phyloP scores from a whole-genome alignment of 164 flowering plant species.

The Chimonanthus praecox region DNA sequence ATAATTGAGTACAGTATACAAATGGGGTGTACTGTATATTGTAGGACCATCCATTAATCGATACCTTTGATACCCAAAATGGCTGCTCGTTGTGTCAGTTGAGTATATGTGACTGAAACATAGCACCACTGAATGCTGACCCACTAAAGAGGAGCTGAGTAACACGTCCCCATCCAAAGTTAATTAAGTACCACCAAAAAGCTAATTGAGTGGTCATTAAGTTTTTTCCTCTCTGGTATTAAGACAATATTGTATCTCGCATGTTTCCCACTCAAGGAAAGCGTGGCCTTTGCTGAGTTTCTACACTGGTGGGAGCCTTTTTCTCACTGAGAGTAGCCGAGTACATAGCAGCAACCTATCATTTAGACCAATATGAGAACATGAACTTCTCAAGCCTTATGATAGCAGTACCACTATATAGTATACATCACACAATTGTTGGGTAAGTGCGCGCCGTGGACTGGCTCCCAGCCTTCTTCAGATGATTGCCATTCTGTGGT shows the following conservation, averaged over 20 bases:
- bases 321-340: background rate
- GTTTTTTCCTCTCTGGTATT: conserved; percentile 1
- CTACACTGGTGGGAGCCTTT: conserved; percentile 6
- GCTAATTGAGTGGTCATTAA: conserved; percentile 5
- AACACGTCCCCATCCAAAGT: conserved; percentile 4
- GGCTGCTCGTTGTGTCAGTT: background rate
- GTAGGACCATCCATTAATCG: background rate
- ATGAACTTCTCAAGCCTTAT: background rate
- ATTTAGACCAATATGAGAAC: background rate
- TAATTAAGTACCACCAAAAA: conserved; percentile 7
- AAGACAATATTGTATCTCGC: conserved; percentile 7
- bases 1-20: too few species aligned
- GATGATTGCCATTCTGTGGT: background rate
- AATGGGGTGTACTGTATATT: too few species aligned
- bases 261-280: conserved; percentile 10
- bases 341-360: background rate
- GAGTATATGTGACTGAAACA: background rate
- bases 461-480: background rate
- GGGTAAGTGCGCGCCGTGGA: background rate
- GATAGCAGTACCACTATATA: background rate
- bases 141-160: background rate
- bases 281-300: background rate
- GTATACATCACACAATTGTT: background rate
- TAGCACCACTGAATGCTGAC: background rate
- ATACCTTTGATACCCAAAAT: background rate